These are phyloP conservation scores for Arthroderma sp. DNA, from an alignment of 2,329 filamentous ascomycete genomes.

Conservation along the genomic window DNA sequence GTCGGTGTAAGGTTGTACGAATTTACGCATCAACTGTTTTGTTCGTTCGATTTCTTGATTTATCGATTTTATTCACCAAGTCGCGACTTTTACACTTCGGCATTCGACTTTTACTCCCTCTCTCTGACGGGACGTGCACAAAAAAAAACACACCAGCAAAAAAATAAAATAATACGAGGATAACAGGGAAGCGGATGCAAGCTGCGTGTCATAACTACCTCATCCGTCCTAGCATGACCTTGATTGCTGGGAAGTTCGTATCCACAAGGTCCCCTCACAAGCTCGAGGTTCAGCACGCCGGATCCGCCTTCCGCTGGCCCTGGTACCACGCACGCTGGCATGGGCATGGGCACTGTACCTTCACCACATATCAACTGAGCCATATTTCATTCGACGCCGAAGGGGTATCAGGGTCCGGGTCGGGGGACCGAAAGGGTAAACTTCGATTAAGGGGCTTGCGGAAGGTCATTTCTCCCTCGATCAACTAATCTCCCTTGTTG, in stretches of 20 bases:
- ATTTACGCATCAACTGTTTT: conserved; percentile 1
- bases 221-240: conserved; percentile 3
- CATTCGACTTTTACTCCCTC: neutral
- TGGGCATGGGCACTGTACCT: neutral
- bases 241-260: conserved; percentile 5
- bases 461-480: neutral
- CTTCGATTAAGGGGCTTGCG: no score
- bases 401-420: neutral
- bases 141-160: neutral
- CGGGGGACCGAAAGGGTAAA: neutral
- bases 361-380: neutral
- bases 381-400: neutral
- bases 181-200: neutral
- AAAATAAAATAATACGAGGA: neutral
- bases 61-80: conserved; percentile 4
- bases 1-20: conserved; percentile 6
- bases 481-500: neutral
- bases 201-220: conserved; percentile 4
- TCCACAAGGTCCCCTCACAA: neutral
- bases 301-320: conserved; percentile 6
- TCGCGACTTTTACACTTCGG: neutral
- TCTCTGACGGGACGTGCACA: neutral
- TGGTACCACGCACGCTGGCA: conserved; percentile 2
- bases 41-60: neutral
- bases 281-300: conserved; percentile 1